phyloP scores from a whole-genome alignment of 306 rosid species.

The apple (Malus domestica) region DNA sequence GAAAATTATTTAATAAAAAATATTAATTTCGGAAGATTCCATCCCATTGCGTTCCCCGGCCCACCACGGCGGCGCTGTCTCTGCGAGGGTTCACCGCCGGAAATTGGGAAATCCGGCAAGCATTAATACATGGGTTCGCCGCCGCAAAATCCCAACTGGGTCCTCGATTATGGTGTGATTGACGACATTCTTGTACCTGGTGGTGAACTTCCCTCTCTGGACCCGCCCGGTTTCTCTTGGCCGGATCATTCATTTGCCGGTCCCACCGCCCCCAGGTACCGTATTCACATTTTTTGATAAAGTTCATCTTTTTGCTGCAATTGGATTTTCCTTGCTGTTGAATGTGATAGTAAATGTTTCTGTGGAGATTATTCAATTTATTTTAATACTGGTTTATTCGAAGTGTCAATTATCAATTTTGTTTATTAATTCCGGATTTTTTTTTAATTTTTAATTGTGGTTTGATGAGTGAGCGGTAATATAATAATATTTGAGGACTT shows the following conservation, averaged over 20 bases:
- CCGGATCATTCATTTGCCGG: conserved; percentile 29
- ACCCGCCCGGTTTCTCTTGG: conserved; percentile 47
- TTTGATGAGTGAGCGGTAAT: background rate
- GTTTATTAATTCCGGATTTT: background rate
- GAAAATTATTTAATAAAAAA: background rate
- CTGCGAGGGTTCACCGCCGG: conserved; percentile 6
- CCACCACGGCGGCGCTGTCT: conserved; percentile 1
- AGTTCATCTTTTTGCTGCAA: background rate
- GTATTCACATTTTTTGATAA: background rate
- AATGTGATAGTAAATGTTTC: background rate
- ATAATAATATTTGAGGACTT: background rate
- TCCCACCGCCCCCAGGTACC: conserved; percentile 30
- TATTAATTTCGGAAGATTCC: background rate
- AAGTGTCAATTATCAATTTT: background rate
- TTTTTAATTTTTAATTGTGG: background rate
- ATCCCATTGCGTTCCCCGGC: background rate
- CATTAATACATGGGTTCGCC: conserved; percentile 32
- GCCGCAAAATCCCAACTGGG: conserved; percentile 42
- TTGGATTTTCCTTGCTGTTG: conserved; percentile 1
- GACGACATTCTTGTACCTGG: conserved; percentile 46
- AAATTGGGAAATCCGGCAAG: conserved; percentile 13
- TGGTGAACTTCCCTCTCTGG: conserved; percentile 31
- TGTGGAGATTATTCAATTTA: too few relatives aligned
- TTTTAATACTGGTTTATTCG: background rate
- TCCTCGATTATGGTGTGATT: conserved; percentile 45